These are phyloP conservation scores for Mortierella sp. DNA, from an alignment of 371 early-diverging fungal species.

Conservation along the genomic window DNA sequence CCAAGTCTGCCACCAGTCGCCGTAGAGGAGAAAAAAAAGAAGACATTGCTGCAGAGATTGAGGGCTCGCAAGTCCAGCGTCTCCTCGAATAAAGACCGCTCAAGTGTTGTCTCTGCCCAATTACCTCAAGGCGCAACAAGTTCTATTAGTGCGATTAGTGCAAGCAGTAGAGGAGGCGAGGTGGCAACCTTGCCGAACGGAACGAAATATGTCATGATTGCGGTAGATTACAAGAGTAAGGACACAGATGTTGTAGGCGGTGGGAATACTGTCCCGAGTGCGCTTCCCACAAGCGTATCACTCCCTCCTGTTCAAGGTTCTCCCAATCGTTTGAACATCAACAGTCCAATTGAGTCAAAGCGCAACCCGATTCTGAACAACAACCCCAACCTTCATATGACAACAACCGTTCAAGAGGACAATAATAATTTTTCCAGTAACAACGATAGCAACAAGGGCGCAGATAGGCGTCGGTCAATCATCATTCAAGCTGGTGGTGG, in stretches of 20 bases:
- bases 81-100: not conserved
- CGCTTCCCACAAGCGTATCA: not conserved
- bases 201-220: conserved; percentile 13
- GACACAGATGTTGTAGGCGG: not conserved
- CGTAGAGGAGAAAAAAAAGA: conserved; percentile 49
- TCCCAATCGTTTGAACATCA: conserved; percentile 23
- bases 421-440: not conserved
- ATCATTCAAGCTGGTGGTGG: conserved; percentile 45
- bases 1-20: conserved; percentile 15
- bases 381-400: conserved; percentile 21
- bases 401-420: conserved; percentile 27
- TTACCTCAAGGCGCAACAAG: conserved; percentile 2
- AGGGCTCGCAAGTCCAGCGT: conserved; percentile 29
- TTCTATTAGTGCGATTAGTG: conserved; percentile 22
- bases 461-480: conserved; percentile 33
- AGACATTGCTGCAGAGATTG: conserved; percentile 34
- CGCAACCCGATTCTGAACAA: conserved; percentile 16
- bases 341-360: not conserved
- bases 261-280: not conserved
- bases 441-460: not conserved
- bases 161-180: conserved; percentile 13
- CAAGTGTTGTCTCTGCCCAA: not conserved
- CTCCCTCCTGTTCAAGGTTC: not conserved
- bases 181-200: conserved; percentile 43
- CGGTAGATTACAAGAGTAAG: conserved; percentile 31